Conservation (phyloP, 1,139 yeast species). For the Diutina pseudorugosa region DNA sequence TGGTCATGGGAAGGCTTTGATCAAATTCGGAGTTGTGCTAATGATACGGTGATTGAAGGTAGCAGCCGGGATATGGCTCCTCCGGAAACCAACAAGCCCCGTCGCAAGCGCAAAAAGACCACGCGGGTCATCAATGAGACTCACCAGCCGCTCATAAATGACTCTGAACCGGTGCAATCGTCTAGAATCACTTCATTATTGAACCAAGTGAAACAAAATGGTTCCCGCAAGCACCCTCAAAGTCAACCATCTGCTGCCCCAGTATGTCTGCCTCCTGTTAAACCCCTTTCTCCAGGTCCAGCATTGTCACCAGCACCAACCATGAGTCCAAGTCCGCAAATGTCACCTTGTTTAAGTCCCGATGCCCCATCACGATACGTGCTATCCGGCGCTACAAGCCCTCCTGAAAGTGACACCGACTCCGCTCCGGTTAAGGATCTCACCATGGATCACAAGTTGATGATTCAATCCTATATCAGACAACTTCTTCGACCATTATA, state of each 20-base stretch:
- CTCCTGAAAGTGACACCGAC: slow-evolving; percentile 8
- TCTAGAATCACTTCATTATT: not conserved
- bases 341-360: not conserved
- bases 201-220: not conserved
- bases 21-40: slow-evolving; percentile 12
- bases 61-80: not conserved
- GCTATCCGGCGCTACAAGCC: not conserved
- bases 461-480: slow-evolving; percentile 43
- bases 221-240: not conserved
- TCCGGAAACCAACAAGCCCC: not conserved
- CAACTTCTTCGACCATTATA: slow-evolving; percentile 37
- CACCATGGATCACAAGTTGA: slow-evolving; percentile 32
- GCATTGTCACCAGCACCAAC: not conserved
- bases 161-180: not conserved
- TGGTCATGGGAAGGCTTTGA: slow-evolving; percentile 31
- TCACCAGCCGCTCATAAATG: not conserved
- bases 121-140: not conserved
- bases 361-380: not conserved
- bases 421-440: slow-evolving; percentile 10
- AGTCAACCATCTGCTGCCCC: not conserved
- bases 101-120: not conserved
- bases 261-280: not conserved
- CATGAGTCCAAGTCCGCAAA: slow-evolving; percentile 1
- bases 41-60: not conserved
- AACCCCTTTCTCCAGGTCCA: not conserved